Percentiles rank a stretch among this genome's conserved stretches.
These are phyloP conservation scores for Colletotrichum chlorophyti DNA, from an alignment of 2,329 filamentous ascomycete species.

Conservation along the genomic window DNA sequence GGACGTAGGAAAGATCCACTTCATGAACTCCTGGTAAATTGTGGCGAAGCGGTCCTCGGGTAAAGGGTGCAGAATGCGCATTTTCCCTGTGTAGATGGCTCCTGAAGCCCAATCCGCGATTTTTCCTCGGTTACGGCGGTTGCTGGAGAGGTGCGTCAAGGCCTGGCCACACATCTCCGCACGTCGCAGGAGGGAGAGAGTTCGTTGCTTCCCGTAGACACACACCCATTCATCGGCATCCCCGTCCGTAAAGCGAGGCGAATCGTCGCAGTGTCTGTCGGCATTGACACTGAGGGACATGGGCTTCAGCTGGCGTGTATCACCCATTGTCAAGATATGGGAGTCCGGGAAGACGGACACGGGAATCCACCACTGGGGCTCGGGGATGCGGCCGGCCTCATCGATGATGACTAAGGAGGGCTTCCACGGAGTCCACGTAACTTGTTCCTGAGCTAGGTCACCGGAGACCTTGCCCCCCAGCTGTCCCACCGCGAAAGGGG, in stretches of 20 bases:
- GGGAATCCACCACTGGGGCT: constrained; percentile 16
- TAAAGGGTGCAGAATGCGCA: constrained; percentile 2
- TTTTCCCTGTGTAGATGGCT: not conserved
- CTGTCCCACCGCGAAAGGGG: constrained; percentile 7
- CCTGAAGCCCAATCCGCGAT: constrained; percentile 8
- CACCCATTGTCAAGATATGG: not conserved
- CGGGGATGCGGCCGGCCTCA: constrained; percentile 12
- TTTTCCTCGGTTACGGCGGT: constrained; percentile 9
- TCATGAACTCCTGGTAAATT: not conserved
- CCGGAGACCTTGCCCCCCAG: not conserved
- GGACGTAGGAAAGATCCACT: not conserved
- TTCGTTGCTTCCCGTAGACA: constrained; percentile 5
- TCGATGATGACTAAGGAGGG: constrained; percentile 1
- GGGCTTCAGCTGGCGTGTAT: constrained; percentile 11
- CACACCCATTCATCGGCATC: not conserved
- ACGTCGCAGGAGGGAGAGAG: constrained; percentile 1
- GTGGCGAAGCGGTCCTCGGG: not conserved
- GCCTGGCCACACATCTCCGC: not conserved
- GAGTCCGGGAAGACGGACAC: not conserved
- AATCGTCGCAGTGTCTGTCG: not conserved
- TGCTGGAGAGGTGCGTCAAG: not conserved
- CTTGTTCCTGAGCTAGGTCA: not conserved
- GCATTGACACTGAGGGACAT: not conserved
- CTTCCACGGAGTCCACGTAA: not conserved
- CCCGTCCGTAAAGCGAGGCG: not conserved